These are phyloP conservation scores for Rhododendron vialii DNA, from an alignment of 148 eudicot genomes.

Conservation along the genomic window DNA sequence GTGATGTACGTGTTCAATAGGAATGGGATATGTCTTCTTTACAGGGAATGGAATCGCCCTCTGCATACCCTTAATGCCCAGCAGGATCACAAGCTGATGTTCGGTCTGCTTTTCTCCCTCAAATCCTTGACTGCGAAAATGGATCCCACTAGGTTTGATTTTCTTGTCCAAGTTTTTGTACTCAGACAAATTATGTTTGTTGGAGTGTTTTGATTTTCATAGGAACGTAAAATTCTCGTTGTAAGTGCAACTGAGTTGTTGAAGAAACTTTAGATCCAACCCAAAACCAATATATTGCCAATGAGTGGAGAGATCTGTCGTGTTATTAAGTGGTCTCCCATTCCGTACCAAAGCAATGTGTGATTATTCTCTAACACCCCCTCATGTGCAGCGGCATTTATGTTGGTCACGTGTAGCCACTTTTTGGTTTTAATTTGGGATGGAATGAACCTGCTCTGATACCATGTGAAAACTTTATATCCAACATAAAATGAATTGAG, in stretches of 20 bases:
- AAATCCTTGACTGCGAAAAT: slow-evolving; percentile 93
- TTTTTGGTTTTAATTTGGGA: no score
- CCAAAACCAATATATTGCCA: not conserved
- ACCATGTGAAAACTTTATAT: no score
- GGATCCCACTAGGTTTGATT: slow-evolving; percentile 73
- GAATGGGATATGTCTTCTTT: slow-evolving; percentile 76
- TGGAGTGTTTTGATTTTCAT: not conserved
- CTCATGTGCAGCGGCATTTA: no score
- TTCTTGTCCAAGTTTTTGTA: not conserved
- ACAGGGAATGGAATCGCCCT: slow-evolving; percentile 88
- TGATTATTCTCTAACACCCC: no score
- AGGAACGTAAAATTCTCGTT: not conserved
- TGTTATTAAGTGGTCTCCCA: no score
- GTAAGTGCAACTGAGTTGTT: not conserved
- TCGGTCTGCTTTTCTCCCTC: slow-evolving; percentile 84
- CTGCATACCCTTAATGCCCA: slow-evolving; percentile 62
- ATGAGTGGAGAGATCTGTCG: no score
- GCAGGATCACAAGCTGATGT: slow-evolving; percentile 95
- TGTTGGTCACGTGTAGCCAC: no score
- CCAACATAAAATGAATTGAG: no score
- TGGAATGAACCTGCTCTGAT: no score
- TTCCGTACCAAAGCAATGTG: no score
- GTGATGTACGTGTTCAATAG: slow-evolving; percentile 85
- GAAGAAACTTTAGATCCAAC: not conserved
- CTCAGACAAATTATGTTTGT: not conserved